A percentile compares a stretch with the other conserved stretches of the same genome.
phyloP scores from a whole-genome alignment of 805 yeast genomes.

The Spathaspora arborariae region DNA sequence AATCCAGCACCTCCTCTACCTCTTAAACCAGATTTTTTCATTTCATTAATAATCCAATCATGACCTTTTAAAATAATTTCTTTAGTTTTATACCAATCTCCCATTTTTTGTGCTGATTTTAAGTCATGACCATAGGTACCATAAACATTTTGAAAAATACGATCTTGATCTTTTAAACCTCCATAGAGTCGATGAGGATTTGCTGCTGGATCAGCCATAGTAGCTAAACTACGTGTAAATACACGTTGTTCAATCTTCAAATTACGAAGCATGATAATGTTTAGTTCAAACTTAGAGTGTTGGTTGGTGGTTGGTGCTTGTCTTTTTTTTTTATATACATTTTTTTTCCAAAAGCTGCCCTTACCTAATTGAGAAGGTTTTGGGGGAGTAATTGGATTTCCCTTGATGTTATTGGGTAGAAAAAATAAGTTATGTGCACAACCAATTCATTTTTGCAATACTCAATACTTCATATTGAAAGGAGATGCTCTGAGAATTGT shows the following conservation, averaged over 20 bases:
- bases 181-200: conserved; percentile 59
- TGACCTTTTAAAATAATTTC: conserved; percentile 81
- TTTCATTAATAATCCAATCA: conserved; percentile 85
- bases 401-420: conserved; percentile 18
- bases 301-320: not conserved
- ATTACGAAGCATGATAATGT: conserved; percentile 31
- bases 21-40: conserved; percentile 78
- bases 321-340: not conserved
- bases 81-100: conserved; percentile 91
- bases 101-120: conserved; percentile 71
- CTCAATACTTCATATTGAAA: no score
- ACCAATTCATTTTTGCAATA: not conserved
- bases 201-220: conserved; percentile 45
- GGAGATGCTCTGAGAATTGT: no score
- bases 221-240: conserved; percentile 37
- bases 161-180: conserved; percentile 76
- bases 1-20: conserved; percentile 96
- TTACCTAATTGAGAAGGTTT: conserved; percentile 1
- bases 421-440: conserved; percentile 1
- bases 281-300: not conserved
- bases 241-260: conserved; percentile 22
- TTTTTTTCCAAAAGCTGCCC: not conserved
- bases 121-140: conserved; percentile 72
- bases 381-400: conserved; percentile 18
- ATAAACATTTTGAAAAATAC: conserved; percentile 83